These are phyloP conservation scores for Hydrangea macrophylla DNA, from an alignment of 148 eudicot species.

Conservation along the genomic window DNA sequence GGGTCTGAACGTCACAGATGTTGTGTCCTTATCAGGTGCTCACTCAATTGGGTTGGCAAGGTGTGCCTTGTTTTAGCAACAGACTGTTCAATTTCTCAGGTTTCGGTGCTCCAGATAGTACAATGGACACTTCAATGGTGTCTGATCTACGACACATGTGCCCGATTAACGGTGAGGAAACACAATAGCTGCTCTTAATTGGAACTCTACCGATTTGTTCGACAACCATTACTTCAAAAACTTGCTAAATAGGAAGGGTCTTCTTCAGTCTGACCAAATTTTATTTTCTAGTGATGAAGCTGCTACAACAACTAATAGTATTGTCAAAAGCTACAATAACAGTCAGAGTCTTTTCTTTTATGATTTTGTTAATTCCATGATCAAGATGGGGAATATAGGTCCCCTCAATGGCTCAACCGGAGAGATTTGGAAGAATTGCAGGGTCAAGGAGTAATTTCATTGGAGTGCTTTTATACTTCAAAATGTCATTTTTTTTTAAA, in stretches of 20 bases:
- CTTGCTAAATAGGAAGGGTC: no score
- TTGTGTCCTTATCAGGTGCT: constrained; percentile 51
- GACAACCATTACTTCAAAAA: constrained; percentile 64
- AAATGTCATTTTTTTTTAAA: no score
- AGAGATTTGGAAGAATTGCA: constrained; percentile 47
- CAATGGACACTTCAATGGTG: no score
- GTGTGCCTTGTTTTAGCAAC: constrained; percentile 37
- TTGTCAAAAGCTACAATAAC: no score
- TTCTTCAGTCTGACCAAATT: no score
- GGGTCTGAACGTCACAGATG: constrained; percentile 55
- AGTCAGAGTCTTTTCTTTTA: no score
- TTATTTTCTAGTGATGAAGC: constrained; percentile 29
- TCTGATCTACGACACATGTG: constrained; percentile 45
- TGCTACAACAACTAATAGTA: constrained; percentile 33
- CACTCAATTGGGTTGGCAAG: constrained; percentile 47
- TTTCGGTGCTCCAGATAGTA: no score
- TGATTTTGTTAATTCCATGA: no score
- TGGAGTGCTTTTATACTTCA: no score
- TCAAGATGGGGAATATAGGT: constrained; percentile 56
- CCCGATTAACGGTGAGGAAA: constrained; percentile 55
- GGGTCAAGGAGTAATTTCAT: no score
- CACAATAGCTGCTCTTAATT: constrained; percentile 49
- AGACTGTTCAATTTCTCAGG: constrained; percentile 58
- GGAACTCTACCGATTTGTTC: constrained; percentile 46
- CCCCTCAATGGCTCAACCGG: constrained; percentile 54